These are phyloP conservation scores for Parascedosporium putredinis DNA, from an alignment of 2,329 filamentous ascomycete genomes.

Conservation along the genomic window DNA sequence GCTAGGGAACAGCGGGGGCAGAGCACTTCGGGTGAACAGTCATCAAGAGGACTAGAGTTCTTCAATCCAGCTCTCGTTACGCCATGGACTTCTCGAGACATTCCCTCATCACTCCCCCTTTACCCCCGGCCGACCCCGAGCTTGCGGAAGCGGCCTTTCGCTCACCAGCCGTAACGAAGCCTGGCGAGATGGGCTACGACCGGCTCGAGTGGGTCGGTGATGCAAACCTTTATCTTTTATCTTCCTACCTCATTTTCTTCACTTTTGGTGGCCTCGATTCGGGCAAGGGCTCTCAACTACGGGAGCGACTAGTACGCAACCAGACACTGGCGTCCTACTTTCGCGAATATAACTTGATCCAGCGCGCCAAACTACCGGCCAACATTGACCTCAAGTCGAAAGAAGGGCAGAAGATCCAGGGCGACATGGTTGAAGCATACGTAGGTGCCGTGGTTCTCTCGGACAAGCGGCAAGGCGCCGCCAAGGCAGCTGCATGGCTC, in stretches of 20 bases:
- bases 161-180: constrained; percentile 42
- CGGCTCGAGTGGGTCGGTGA: constrained; percentile 83
- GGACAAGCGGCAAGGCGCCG: constrained; percentile 51
- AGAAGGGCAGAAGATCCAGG: constrained; percentile 60
- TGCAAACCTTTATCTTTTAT: constrained; percentile 69
- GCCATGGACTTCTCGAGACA: constrained; percentile 40
- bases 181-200: constrained; percentile 53
- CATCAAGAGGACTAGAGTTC: not conserved
- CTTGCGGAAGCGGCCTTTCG: constrained; percentile 57
- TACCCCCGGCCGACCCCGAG: constrained; percentile 52
- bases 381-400: constrained; percentile 28
- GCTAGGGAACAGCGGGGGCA: not conserved
- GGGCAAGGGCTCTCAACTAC: constrained; percentile 63
- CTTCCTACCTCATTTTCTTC: constrained; percentile 63
- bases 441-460: constrained; percentile 68
- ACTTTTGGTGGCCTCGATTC: constrained; percentile 56
- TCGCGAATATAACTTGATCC: constrained; percentile 58
- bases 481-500: constrained; percentile 58
- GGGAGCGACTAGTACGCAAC: constrained; percentile 75
- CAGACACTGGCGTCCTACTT: constrained; percentile 63
- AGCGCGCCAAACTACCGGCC: constrained; percentile 46
- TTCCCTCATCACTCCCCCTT: constrained; percentile 35
- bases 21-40: not conserved
- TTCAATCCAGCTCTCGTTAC: constrained; percentile 21
- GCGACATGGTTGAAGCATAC: constrained; percentile 87